phyloP scores from a whole-genome alignment of 1,284 basidiomycete genomes.

The Moniliella sp. region DNA sequence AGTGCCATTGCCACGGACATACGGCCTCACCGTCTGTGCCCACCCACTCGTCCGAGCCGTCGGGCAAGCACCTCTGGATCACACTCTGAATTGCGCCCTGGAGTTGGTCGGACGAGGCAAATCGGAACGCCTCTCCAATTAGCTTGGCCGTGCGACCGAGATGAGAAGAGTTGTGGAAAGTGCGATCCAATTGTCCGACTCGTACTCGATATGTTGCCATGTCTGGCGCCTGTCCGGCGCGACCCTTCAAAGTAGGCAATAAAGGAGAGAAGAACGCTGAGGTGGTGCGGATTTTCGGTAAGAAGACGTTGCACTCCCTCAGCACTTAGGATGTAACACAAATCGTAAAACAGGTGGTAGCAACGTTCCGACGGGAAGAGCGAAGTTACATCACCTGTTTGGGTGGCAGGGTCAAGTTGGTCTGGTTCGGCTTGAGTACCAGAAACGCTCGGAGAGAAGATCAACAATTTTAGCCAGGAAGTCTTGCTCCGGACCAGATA shows the following conservation, averaged over 20 bases:
- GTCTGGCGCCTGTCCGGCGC: slow-evolving; percentile 20
- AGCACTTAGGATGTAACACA: slow-evolving; percentile 22
- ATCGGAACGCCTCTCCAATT: slow-evolving; percentile 23
- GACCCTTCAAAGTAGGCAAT: slow-evolving; percentile 24
- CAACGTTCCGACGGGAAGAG: slow-evolving; percentile 16
- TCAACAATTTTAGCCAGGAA: slow-evolving; percentile 16
- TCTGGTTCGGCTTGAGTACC: too few relatives aligned
- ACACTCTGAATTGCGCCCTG: too few relatives aligned
- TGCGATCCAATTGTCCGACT: slow-evolving; percentile 28
- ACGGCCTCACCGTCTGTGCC: too few relatives aligned
- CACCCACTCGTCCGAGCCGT: too few relatives aligned
- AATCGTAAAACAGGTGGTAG: slow-evolving; percentile 29
- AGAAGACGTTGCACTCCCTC: slow-evolving; percentile 24
- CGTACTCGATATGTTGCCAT: slow-evolving; percentile 28
- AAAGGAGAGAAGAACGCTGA: slow-evolving; percentile 16
- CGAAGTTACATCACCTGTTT: too few relatives aligned
- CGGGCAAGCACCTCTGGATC: too few relatives aligned
- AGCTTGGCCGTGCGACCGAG: slow-evolving; percentile 22
- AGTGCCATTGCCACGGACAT: too few relatives aligned
- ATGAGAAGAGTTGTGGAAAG: slow-evolving; percentile 27
- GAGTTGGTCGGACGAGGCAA: too few relatives aligned
- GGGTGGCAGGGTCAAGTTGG: too few relatives aligned
- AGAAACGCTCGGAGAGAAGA: too few relatives aligned
- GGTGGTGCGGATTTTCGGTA: slow-evolving; percentile 6
- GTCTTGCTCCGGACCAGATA: slow-evolving; percentile 16